These are phyloP conservation scores for Leptodontidium sp. DNA, from an alignment of 2,329 filamentous ascomycete genomes.

Conservation along the genomic window DNA sequence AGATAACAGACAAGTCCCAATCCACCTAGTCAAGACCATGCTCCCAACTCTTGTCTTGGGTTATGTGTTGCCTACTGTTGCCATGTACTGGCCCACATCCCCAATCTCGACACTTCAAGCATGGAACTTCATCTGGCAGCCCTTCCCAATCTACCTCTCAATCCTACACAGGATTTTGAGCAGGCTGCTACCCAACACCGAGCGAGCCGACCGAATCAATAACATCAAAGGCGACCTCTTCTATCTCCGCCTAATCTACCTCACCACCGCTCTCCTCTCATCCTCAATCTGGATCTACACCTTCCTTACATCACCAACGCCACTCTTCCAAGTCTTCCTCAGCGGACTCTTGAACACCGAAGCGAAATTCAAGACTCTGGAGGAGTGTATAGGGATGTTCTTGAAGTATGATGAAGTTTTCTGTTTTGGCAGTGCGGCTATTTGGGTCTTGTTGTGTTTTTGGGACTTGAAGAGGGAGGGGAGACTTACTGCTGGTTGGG, in stretches of 20 bases:
- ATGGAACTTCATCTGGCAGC: slow-evolving; percentile 30
- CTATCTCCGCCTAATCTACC: slow-evolving; percentile 30
- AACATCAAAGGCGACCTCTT: slow-evolving; percentile 28
- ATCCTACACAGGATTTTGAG: slow-evolving; percentile 30
- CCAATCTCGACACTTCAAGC: slow-evolving; percentile 29
- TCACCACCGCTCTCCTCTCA: slow-evolving; percentile 20
- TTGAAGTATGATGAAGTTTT: slow-evolving; percentile 37
- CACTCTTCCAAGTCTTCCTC: slow-evolving; percentile 35
- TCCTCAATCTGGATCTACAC: slow-evolving; percentile 27
- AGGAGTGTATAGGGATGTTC: slow-evolving; percentile 27
- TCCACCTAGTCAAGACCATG: slow-evolving; percentile 40
- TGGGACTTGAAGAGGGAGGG: slow-evolving; percentile 44
- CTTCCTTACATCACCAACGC: slow-evolving; percentile 26
- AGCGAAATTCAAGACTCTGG: slow-evolving; percentile 8
- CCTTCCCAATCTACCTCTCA: slow-evolving; percentile 34
- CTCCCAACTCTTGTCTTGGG: slow-evolving; percentile 41
- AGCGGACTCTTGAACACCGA: slow-evolving; percentile 36
- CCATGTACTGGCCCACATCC: slow-evolving; percentile 32
- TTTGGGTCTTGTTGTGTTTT: slow-evolving; percentile 44
- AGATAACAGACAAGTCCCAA: slow-evolving; percentile 45
- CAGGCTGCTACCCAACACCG: slow-evolving; percentile 24
- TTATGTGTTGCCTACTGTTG: slow-evolving; percentile 36
- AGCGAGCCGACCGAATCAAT: slow-evolving; percentile 5
- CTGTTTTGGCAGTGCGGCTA: slow-evolving; percentile 23
- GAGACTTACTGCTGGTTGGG: slow-evolving; percentile 39